Evolutionary conservation across 2,329 filamentous ascomycete genomes (phyloP).

Genomic region (Trichoderma oligosporum): DNA sequence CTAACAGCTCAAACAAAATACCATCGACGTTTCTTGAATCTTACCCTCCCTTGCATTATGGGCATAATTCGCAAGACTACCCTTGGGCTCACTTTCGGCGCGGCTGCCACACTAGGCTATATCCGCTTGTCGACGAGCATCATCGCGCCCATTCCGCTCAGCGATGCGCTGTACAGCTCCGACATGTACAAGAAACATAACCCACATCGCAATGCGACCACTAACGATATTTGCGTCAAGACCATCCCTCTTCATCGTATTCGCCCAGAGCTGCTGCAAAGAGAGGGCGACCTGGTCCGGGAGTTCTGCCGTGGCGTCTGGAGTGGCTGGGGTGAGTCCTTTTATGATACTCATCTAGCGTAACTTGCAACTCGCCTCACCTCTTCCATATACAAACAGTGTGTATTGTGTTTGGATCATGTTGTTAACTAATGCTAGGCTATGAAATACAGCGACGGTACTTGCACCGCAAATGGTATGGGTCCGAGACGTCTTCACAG

Average conservation of each 20-base stretch:
- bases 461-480: slow-evolving; percentile 42
- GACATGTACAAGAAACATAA: slow-evolving; percentile 56
- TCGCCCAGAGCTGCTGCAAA: slow-evolving; percentile 60
- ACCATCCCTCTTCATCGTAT: slow-evolving; percentile 61
- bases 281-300: slow-evolving; percentile 55
- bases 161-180: slow-evolving; percentile 12
- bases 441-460: slow-evolving; percentile 57
- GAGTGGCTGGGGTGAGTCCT: slow-evolving; percentile 57
- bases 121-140: slow-evolving; percentile 6
- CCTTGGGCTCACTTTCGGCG: background rate
- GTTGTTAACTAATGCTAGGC: slow-evolving; percentile 34
- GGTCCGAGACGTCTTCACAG: slow-evolving; percentile 53
- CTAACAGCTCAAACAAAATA: background rate
- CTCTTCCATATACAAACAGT: too few species aligned
- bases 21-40: too few species aligned
- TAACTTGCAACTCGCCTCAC: too few species aligned
- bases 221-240: slow-evolving; percentile 62
- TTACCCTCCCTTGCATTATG: background rate
- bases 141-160: slow-evolving; percentile 11
- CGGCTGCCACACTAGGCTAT: slow-evolving; percentile 10
- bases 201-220: slow-evolving; percentile 57
- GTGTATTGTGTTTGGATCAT: too few species aligned
- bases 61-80: slow-evolving; percentile 7
- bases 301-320: slow-evolving; percentile 66
- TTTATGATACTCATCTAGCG: slow-evolving; percentile 5